These are phyloP conservation scores for Venturia oleaginea DNA, from an alignment of 2,329 filamentous ascomycete genomes.

Conservation along the genomic window DNA sequence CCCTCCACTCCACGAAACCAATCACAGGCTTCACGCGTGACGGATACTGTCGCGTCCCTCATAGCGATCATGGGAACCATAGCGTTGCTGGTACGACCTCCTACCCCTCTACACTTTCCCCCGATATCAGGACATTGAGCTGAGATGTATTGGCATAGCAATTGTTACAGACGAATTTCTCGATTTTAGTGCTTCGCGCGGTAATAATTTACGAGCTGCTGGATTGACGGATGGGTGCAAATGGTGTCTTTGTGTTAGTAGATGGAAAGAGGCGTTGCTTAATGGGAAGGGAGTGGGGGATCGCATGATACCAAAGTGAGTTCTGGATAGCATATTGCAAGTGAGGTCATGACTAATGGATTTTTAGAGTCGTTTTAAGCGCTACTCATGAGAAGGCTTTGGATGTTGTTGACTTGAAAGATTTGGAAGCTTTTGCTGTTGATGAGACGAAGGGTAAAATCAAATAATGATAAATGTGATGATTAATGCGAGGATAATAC, in stretches of 20 bases:
- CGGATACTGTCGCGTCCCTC: constrained; percentile 50
- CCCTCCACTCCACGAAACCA: constrained; percentile 47
- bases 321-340: constrained; percentile 7
- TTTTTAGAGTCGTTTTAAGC: constrained; percentile 36
- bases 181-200: constrained; percentile 48
- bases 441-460: constrained; percentile 21
- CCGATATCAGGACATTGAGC: not conserved
- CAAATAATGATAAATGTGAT: not conserved
- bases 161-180: constrained; percentile 53
- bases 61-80: constrained; percentile 50
- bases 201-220: constrained; percentile 48
- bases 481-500: not conserved
- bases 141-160: constrained; percentile 17
- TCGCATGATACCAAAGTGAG: constrained; percentile 35
- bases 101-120: not conserved
- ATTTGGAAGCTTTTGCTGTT: constrained; percentile 41
- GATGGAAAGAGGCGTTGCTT: constrained; percentile 53
- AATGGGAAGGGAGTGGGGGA: constrained; percentile 41
- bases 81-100: constrained; percentile 39
- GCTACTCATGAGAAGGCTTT: constrained; percentile 46
- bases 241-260: constrained; percentile 53
- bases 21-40: constrained; percentile 53
- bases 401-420: constrained; percentile 38
- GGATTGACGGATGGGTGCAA: constrained; percentile 51
- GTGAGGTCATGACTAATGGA: constrained; percentile 15